phyloP scores from a whole-genome alignment of 169 alveolate species.

The Cryptosporidium sp. region DNA sequence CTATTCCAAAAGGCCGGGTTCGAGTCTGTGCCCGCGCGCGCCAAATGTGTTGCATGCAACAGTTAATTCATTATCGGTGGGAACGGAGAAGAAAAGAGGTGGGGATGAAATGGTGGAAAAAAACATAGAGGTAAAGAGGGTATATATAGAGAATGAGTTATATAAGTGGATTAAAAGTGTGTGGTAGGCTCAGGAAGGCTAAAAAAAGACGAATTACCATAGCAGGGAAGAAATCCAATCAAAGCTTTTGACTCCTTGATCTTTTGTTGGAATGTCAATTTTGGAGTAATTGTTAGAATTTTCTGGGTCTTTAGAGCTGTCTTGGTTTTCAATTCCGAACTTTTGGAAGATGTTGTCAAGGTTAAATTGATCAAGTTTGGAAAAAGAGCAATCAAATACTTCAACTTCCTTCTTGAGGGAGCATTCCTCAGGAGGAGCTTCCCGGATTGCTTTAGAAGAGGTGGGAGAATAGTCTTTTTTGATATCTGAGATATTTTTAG shows the following conservation, averaged over 20 bases:
- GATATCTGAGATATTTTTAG: not conserved
- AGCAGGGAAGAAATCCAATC: constrained; percentile 51
- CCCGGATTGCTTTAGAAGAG: not conserved
- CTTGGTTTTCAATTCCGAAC: not conserved
- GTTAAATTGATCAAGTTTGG: not conserved
- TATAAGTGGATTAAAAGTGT: not conserved
- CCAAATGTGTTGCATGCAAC: not conserved
- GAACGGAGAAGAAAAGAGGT: no score
- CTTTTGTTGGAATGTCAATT: constrained; percentile 27
- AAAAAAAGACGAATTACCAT: not conserved
- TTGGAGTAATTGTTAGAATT: not conserved
- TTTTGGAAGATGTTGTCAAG: not conserved
- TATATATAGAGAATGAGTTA: not conserved
- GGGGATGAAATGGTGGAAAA: not conserved
- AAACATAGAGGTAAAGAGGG: not conserved
- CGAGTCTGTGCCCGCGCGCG: constrained; percentile 21
- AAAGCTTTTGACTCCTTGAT: constrained; percentile 27
- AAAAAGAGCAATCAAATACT: not conserved
- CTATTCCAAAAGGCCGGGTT: not conserved
- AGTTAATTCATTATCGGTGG: not conserved
- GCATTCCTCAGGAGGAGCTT: not conserved
- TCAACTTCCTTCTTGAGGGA: not conserved
- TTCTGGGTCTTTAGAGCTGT: not conserved
- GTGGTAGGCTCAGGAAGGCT: not conserved
- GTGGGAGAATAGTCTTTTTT: not conserved